Base-by-base conservation (phyloP, 2,329 filamentous ascomycete genomes). In the Paracamarosporium sp. region DNA sequence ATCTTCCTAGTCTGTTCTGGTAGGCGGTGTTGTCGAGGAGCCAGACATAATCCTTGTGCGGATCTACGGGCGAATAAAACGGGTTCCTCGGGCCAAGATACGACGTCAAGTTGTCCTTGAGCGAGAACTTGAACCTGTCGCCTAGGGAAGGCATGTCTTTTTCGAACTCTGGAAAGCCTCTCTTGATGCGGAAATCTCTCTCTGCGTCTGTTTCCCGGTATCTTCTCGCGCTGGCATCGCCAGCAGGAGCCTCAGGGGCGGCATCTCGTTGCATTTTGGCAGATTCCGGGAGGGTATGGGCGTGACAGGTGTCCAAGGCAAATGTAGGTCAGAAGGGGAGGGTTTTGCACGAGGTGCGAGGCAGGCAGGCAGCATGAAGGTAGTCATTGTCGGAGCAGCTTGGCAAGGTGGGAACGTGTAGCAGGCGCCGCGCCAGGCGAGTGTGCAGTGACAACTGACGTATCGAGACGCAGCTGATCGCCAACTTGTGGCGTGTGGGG, bases 21-120 rank as follows among this genome's bases (percentile, higher is more conserved):
- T 90, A 94, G 4, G 93, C 93, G 2, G 91, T 94, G 70, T 95
- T 97, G 79, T 98, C 93, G 46, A 97, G 82, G 7, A 97, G 81
- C 94, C 94, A 97, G 38, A 97, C 88, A 13, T 86, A 87, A 73
- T 97, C 90, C 48, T 81, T 76, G n/a, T 85, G 78, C 15, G 82
- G 81, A 53, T 87, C 84, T 45, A 92, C 85, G 31, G 61, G 48
- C 8, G 64, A 56, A 52, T 62, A 71, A 62, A 78, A 76, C 0
- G 76, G 76, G 51, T 79, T 79, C 17, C 61, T 65, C 33, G 68
- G 66, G 27, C 76, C 76, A n/a, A 79, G 69, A 50, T 76, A 77
- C 13, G 74, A 77, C 4, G 70, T 66, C 24, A 78, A 57, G 58
- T 72, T 77, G 68, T 78, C 76, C 64, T 76, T 72, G 56, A 77